Evolutionary conservation across 495 filamentous ascomycete species (phyloP), one percentile per base, ranked within the genome.

Genomic region (Polyplosphaeria fusca): DNA sequence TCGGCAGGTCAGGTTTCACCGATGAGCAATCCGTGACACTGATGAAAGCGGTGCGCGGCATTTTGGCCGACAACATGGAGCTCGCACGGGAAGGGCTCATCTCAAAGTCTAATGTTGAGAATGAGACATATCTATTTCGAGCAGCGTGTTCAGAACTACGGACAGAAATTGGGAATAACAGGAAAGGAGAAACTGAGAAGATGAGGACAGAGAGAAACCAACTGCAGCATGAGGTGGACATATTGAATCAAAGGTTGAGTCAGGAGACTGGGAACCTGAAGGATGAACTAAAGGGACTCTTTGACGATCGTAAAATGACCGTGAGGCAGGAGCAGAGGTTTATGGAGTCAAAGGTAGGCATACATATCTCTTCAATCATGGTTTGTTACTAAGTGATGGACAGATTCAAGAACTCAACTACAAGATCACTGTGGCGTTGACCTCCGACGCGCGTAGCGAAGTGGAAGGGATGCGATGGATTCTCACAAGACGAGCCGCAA

Each of bases 221-320:
- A 42, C 70, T 97, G 60, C 89, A 95, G 72, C 89, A 95, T 65
- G 92, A 96, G 68, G 83, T 87, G n/a, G 93, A 99, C 73, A 90
- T 95, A 25, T 67, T 97, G 42, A 86, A 79, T 44, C 91, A 96
- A 72, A 75, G 82, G 30, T 75, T 95, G 55, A 84, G 82, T 39
- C 89, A 94, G 66, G 91, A 96, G 60, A 77, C 89, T 20, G 71
- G 82, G 53, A 82, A 77, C 12, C 73, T 96, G 51, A 92, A 88
- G 69, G 92, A 99, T 67, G 89, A 91, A 32, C 81, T 97, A 37
- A 91, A 89, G 67, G 91, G 89, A 47, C 86, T 96, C 84, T 95
- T 97, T 70, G 91, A 96, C 65, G 93, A 99, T 65, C 82, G 95
- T 20, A 90, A 90, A 71, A 96, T 99, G 91, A 79, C 80, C 4